Evolutionary conservation across 768 basidiomycete species (phyloP), one percentile per base, ranked within the genome.

Genomic region (Mycena alexandri): DNA sequence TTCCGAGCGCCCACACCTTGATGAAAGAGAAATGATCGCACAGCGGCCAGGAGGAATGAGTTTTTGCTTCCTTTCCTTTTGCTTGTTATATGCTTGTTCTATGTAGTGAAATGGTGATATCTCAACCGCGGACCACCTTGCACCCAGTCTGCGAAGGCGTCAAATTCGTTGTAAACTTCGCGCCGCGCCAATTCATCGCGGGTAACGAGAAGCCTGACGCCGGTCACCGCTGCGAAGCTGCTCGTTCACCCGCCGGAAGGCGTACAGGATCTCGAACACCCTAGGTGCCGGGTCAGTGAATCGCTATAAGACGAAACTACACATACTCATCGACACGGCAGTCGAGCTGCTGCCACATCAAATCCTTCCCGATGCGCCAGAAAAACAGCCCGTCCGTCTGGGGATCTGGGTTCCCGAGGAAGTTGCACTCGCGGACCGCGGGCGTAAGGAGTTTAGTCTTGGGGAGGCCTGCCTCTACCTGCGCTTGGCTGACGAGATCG

Each of bases 271-370:
- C 34, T 60, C 65, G 14, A 66, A 60, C 6, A 66, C 51, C 33
- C 65, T 66, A n/a, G n/a, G 50, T 38, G 38, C 38, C 33, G 29
- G 29, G 29, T 29, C 29, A 29, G 29, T 29, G 6, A 3, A 51
- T 38, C 42, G 9, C 1, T 19, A 10, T 2, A 25, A 12, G 22
- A 38, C 5, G 14, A 12, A 16, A 34, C 4, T 6, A 25, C 1
- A 53, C 64, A 41, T 22, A 65, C 64, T 65, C 57, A 9, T 65
- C 64, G 19, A 65, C 42, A 4, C 64, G 38, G 11, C 56, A 21
- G 34, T 65, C 57, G 6, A 53, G 33, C 9, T 65, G 55, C 33
- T 65, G 63, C 56, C 55, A 65, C 63, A 65, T 65, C 29, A 65
- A 19, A 11, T 65, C 56, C 4, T 52, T 52, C 33, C 56, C 50